Evolutionary conservation across 345 rosid species (phyloP).

Genomic region (Eucalyptus rudis): DNA sequence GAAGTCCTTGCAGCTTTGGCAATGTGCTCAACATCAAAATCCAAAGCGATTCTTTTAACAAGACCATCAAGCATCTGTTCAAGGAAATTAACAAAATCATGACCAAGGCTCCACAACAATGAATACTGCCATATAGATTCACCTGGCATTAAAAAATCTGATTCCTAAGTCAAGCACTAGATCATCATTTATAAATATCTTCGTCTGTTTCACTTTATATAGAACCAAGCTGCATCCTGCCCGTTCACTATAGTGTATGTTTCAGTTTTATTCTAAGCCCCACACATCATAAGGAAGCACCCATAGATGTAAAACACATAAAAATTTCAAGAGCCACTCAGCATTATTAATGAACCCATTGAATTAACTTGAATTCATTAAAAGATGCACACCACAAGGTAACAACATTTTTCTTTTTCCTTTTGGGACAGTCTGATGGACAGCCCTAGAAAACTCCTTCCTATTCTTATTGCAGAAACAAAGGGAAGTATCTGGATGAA

Average conservation of each 20-base stretch:
- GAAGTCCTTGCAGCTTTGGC: constrained; percentile 64
- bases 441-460: not conserved
- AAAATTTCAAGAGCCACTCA: not conserved
- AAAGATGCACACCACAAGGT: not conserved
- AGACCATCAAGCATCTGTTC: constrained; percentile 86
- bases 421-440: not conserved
- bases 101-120: not conserved
- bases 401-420: not conserved
- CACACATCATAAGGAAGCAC: not conserved
- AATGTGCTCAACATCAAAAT: constrained; percentile 65
- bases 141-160: not conserved
- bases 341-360: not conserved
- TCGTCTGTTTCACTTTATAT: not conserved
- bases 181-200: not conserved
- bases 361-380: not conserved
- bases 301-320: not conserved
- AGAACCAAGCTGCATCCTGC: not conserved
- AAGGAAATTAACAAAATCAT: not conserved
- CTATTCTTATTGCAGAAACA: not conserved
- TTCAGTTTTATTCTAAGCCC: not conserved
- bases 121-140: not conserved
- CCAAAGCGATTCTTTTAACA: constrained; percentile 71
- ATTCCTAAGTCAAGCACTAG: not conserved
- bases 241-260: not conserved
- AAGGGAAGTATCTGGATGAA: not conserved